Percentiles rank a stretch among this genome's conserved stretches.
These are phyloP conservation scores for Sanghuangporus baumii DNA, from an alignment of 1,284 basidiomycete species.

Conservation along the genomic window DNA sequence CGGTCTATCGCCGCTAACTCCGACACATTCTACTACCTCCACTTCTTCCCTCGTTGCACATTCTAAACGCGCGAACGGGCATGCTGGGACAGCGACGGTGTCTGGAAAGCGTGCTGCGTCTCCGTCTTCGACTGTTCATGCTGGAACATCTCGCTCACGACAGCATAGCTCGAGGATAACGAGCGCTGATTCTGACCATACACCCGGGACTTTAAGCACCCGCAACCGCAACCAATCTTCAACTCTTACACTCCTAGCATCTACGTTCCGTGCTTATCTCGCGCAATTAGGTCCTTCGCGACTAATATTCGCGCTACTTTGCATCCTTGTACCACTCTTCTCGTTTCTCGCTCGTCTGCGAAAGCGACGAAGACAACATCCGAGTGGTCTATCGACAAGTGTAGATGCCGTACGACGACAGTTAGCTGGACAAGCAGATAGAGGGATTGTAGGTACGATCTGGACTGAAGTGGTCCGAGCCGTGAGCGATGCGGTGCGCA, in stretches of 20 bases:
- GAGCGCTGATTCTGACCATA: not conserved
- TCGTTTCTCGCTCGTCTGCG: conserved; percentile 51
- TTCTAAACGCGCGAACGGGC: conserved; percentile 23
- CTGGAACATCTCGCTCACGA: not conserved
- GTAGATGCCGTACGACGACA: conserved; percentile 55
- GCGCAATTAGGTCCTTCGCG: conserved; percentile 39
- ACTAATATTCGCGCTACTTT: conserved; percentile 44
- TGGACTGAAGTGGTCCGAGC: conserved; percentile 54
- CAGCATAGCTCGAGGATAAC: not conserved
- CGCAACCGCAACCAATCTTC: conserved; percentile 23
- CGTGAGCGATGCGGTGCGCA: conserved; percentile 61
- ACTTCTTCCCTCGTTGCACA: conserved; percentile 20
- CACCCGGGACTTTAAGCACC: not conserved
- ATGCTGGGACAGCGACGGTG: conserved; percentile 4
- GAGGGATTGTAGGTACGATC: conserved; percentile 32
- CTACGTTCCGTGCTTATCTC: conserved; percentile 32
- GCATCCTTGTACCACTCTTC: conserved; percentile 55
- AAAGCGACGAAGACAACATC: conserved; percentile 27
- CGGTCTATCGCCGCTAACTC: conserved; percentile 12
- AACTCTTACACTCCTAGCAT: conserved; percentile 35
- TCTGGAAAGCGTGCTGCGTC: conserved; percentile 21
- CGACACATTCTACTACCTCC: conserved; percentile 10
- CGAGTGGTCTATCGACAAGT: conserved; percentile 13
- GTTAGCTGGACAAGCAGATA: conserved; percentile 29
- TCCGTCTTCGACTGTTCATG: not conserved